Conservation (phyloP, 225 moss, liverwort and hornwort genomes). For the Bryoerythrophyllum caledonicum region DNA sequence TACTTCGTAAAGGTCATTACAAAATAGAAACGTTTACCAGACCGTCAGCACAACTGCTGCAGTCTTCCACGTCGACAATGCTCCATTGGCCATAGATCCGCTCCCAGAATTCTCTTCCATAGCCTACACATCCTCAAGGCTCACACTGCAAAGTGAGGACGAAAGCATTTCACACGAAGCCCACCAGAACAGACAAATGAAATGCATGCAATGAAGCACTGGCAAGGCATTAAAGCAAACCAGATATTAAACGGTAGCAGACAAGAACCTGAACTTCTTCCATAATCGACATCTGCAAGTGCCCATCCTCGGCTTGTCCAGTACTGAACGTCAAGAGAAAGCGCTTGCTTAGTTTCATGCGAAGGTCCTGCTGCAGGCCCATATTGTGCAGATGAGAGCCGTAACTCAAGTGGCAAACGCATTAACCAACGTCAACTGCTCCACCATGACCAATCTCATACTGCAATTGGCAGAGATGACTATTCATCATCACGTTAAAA, state of each 20-base stretch:
- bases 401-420: not conserved
- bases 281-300: constrained; percentile 83
- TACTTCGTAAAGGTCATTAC: not conserved
- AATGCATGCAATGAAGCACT: too few species aligned
- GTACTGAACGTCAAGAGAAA: constrained; percentile 65
- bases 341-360: not conserved
- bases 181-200: too few species aligned
- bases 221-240: not conserved
- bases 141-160: not conserved
- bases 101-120: not conserved
- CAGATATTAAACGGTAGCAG: not conserved
- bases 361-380: not conserved
- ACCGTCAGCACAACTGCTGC: not conserved
- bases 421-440: too few species aligned
- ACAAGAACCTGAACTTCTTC: constrained; percentile 75
- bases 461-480: too few species aligned
- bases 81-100: not conserved
- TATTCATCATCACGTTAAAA: too few species aligned
- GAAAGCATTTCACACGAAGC: not conserved
- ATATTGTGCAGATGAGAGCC: not conserved
- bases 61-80: not conserved
- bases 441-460: too few species aligned
- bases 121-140: too few species aligned
- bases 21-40: not conserved
- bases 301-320: constrained; percentile 96